These are phyloP conservation scores for Sporothrix dimorphospora DNA, from an alignment of 2,329 filamentous ascomycete genomes.

Conservation along the genomic window DNA sequence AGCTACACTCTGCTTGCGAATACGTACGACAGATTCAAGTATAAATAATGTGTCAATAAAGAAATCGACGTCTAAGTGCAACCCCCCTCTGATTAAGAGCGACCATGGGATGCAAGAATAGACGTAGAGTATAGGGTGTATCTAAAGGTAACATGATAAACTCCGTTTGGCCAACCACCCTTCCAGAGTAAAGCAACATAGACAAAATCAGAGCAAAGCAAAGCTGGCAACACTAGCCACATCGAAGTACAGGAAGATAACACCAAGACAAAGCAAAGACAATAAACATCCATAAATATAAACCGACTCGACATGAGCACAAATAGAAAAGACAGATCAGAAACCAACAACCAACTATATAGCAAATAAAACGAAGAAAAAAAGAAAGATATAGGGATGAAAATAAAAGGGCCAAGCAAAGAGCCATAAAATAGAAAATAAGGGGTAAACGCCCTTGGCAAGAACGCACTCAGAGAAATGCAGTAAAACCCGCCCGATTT, in stretches of 20 bases:
- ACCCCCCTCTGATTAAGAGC: background rate
- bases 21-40: background rate
- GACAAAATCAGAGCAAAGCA: conserved; percentile 3
- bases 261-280: conserved; percentile 2
- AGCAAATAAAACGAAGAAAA: background rate
- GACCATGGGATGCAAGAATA: conserved; percentile 22
- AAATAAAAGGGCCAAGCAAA: background rate
- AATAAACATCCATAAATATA: background rate
- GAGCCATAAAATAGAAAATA: conserved; percentile 25
- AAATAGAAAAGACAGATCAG: conserved; percentile 7
- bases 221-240: background rate
- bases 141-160: conserved; percentile 27
- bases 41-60: conserved; percentile 1
- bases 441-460: conserved; percentile 25
- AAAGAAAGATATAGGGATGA: conserved; percentile 32
- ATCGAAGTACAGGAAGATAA: conserved; percentile 4
- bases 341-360: background rate
- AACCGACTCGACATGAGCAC: background rate
- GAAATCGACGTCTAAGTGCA: conserved; percentile 3
- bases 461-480: background rate
- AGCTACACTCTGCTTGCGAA: too few species aligned
- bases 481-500: background rate
- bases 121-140: conserved; percentile 18
- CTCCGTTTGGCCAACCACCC: conserved; percentile 22
- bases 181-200: background rate